Evolutionary conservation across 2,329 filamentous ascomycete genomes (phyloP), one percentile per base, ranked within the genome.

Genomic region (Domatiomyces globalis): DNA sequence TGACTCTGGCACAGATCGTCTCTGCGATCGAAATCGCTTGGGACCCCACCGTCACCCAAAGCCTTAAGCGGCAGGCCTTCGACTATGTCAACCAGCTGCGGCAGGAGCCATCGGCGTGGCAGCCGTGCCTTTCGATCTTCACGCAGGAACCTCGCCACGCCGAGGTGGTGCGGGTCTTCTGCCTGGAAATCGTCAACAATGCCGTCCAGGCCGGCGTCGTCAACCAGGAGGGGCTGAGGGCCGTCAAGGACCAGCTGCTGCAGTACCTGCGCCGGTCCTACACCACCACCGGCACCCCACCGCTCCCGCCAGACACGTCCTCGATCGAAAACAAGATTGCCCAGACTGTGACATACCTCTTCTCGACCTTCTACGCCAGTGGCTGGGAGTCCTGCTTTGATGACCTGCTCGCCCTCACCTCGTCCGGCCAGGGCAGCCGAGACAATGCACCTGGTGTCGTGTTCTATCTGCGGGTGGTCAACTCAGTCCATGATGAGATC

Each of bases 241-340:
- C 83, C 63, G 79, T 96, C 61, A 88, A 86, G 67, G 82, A 92
- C 60, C 84, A 80, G 45, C 73, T 98, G 58, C 75, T 95, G 70
- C 78, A 80, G 60, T 95, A 96, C 67, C 77, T 92, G 54, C 80
- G 80, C 58, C 79, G 83, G 61, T 80, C 78, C 47, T 96, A 95
- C 66, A 78, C 80, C 50, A 78, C 80, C 49, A 72, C 75, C 42
- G 68, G 70, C 9, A 49, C 45, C 19, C 65, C 64, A 19, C 72
- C 72, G 33, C 73, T 75, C 53, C 68, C 73, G 49, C 70, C 82
- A 56, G 92, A 98, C 65, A 79, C 83, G 7, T 67, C 80, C 20
- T 78, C 79, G 58, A 83, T 98, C 44, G 90, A 96, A 70, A 98
- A 96, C 72, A 98, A 98, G 71, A 80, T 98, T 59, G 89, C 90